Percentiles rank a stretch among this genome's conserved stretches.
Evolutionary conservation across 148 eudicot genomes (phyloP).

Genomic region (Silene uniflora): DNA sequence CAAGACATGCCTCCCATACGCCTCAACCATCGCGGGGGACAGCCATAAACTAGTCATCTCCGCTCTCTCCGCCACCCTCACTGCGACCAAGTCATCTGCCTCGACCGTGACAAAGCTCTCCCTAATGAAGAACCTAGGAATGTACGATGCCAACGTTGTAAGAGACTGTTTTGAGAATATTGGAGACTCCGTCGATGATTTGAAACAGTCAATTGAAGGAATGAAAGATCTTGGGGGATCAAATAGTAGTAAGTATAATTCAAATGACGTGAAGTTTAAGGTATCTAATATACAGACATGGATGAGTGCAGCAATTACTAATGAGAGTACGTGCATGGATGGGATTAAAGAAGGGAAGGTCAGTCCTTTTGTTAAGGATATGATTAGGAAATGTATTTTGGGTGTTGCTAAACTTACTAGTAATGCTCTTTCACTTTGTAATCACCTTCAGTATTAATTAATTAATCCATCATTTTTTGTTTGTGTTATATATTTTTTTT

Average conservation of each 20-base stretch:
- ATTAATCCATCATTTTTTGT: too few species aligned
- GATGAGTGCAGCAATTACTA: conserved; percentile 53
- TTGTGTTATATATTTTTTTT: too few species aligned
- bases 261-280: conserved; percentile 25
- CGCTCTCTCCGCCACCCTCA: conserved; percentile 35
- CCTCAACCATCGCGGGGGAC: conserved; percentile 29
- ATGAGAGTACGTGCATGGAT: conserved; percentile 55
- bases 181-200: conserved; percentile 29
- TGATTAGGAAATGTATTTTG: conserved; percentile 23
- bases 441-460: conserved; percentile 25
- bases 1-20: conserved; percentile 35
- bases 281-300: conserved; percentile 43
- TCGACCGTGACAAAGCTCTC: conserved; percentile 23
- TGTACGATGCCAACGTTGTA: conserved; percentile 27
- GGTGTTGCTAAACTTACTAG: conserved; percentile 32
- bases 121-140: conserved; percentile 12
- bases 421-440: conserved; percentile 44
- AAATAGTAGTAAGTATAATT: not conserved
- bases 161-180: conserved; percentile 41
- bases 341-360: conserved; percentile 36
- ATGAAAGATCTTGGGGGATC: conserved; percentile 8
- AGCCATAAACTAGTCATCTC: conserved; percentile 28
- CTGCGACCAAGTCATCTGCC: conserved; percentile 26
- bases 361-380: conserved; percentile 24
- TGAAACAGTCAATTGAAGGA: conserved; percentile 30